Evolutionary conservation across 2,329 filamentous ascomycete species (phyloP).

Genomic region (Thyridium curvatum): DNA sequence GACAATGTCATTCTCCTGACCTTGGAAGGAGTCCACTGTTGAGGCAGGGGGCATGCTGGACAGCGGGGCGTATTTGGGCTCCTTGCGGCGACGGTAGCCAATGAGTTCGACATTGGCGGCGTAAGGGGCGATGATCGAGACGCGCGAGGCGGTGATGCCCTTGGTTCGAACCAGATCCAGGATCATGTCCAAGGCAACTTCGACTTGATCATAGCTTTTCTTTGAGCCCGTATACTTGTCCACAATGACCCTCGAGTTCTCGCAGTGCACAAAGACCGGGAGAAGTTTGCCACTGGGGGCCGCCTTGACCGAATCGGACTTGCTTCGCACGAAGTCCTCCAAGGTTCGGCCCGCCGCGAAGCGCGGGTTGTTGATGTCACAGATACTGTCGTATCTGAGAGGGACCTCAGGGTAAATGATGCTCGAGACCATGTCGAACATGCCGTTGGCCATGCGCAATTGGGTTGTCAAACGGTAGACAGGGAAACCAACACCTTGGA

Average conservation of each 20-base stretch:
- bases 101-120: conserved; percentile 14
- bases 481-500: conserved; percentile 8
- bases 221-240: neutral
- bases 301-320: neutral
- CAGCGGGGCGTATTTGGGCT: conserved; percentile 6
- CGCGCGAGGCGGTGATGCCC: conserved; percentile 32
- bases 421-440: conserved; percentile 11
- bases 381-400: conserved; percentile 4
- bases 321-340: neutral
- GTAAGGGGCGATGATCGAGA: conserved; percentile 43
- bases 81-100: conserved; percentile 2
- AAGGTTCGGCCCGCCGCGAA: neutral
- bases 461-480: conserved; percentile 11
- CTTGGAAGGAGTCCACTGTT: conserved; percentile 15
- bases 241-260: neutral
- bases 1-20: conserved; percentile 13
- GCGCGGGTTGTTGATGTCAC: conserved; percentile 1
- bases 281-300: neutral
- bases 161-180: conserved; percentile 12
- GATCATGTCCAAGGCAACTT: conserved; percentile 26
- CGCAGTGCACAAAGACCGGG: conserved; percentile 1
- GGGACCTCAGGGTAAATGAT: conserved; percentile 9
- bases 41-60: conserved; percentile 3
- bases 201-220: neutral
- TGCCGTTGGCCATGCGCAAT: conserved; percentile 12